A percentile compares a stretch with the other conserved stretches of the same genome.
These are phyloP conservation scores for Thuidium tamariscinum DNA, from an alignment of 225 moss, liverwort and hornwort species.

Conservation along the genomic window DNA sequence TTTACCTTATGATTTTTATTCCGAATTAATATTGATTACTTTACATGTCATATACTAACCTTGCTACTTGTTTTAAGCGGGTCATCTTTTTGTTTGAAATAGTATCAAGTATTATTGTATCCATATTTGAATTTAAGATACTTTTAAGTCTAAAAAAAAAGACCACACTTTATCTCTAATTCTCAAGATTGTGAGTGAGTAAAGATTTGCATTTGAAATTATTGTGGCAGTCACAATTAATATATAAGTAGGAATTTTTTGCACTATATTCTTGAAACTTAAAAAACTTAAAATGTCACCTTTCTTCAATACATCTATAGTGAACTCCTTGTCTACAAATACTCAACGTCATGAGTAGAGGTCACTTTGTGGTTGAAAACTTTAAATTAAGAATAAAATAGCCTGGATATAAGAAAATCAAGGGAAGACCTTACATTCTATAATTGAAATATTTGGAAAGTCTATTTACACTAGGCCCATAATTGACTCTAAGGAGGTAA, in stretches of 20 bases:
- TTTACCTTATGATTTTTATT: neutral
- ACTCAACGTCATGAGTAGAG: neutral
- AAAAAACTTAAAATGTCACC: neutral
- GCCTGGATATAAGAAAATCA: accelerated
- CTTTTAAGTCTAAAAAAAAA: neutral
- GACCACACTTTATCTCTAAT: neutral
- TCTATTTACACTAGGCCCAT: accelerated
- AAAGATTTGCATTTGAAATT: neutral
- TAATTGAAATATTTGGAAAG: accelerated
- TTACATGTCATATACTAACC: neutral
- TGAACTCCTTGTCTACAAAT: neutral
- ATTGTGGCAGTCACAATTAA: accelerated
- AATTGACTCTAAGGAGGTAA: neutral
- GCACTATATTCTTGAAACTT: too few relatives aligned
- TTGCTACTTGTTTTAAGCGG: neutral
- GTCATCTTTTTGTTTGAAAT: neutral
- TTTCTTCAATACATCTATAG: neutral
- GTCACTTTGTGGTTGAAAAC: neutral
- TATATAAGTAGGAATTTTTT: too few relatives aligned
- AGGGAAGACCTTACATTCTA: neutral
- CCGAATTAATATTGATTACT: neutral
- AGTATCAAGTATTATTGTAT: neutral
- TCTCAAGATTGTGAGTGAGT: neutral
- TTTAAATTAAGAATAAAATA: neutral
- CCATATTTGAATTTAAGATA: neutral